Evolutionary conservation across 371 early-diverging fungal species (phyloP).

Genomic region (Gilbertella persicaria): DNA sequence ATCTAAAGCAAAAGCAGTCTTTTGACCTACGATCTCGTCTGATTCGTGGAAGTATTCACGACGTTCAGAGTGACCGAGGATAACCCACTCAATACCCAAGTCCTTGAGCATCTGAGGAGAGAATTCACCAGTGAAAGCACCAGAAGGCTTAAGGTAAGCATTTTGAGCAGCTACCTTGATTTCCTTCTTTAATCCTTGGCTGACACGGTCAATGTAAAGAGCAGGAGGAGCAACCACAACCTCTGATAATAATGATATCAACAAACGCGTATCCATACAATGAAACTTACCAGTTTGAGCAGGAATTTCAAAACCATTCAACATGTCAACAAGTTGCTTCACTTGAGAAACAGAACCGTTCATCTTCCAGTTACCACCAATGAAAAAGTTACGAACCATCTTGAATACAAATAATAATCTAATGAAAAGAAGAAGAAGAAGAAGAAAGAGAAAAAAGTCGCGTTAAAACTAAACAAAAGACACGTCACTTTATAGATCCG

Average conservation of each 20-base stretch:
- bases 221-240: slow-evolving; percentile 98
- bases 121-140: slow-evolving; percentile 99
- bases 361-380: slow-evolving; percentile 96
- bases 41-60: slow-evolving; percentile 92
- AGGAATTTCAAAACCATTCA: slow-evolving; percentile 70
- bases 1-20: slow-evolving; percentile 87
- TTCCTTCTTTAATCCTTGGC: slow-evolving; percentile 72
- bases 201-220: slow-evolving; percentile 87
- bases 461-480: too few relatives aligned
- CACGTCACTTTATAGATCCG: too few relatives aligned
- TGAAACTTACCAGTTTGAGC: slow-evolving; percentile 41
- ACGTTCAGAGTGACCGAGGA: slow-evolving; percentile 99
- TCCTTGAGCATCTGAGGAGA: slow-evolving; percentile 97
- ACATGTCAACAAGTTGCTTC: slow-evolving; percentile 70
- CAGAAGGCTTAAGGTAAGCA: slow-evolving; percentile 83
- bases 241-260: slow-evolving; percentile 56
- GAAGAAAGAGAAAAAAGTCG: slow-evolving; percentile 8
- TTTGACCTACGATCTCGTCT: slow-evolving; percentile 85
- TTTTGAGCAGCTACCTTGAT: slow-evolving; percentile 98
- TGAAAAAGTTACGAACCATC: slow-evolving; percentile 70
- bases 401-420: slow-evolving; percentile 5
- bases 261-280: background rate
- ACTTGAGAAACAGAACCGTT: slow-evolving; percentile 83
- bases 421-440: slow-evolving; percentile 4
- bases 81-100: slow-evolving; percentile 91